These are phyloP conservation scores for Fusarium mangiferae DNA, from an alignment of 2,329 filamentous ascomycete genomes.

Conservation along the genomic window DNA sequence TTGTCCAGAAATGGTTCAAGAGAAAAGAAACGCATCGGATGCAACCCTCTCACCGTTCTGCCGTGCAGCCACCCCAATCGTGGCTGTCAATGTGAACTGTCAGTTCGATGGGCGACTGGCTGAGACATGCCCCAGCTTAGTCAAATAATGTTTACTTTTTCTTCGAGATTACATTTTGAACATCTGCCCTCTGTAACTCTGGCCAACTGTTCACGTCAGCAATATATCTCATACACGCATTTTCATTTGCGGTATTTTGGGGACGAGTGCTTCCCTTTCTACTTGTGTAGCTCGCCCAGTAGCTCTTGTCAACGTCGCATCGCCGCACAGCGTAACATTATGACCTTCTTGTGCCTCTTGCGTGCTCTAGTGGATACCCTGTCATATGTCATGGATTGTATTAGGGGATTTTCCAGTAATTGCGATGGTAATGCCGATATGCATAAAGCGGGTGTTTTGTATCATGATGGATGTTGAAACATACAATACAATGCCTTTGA, in stretches of 20 bases:
- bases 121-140: constrained; percentile 28
- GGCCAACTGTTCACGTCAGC: not conserved
- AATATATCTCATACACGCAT: not conserved
- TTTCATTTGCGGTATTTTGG: not conserved
- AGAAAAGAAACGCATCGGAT: constrained; percentile 19
- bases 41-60: constrained; percentile 29
- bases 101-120: constrained; percentile 2
- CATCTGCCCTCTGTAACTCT: not conserved
- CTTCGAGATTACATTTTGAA: not conserved
- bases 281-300: not conserved
- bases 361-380: constrained; percentile 27
- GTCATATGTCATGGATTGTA: not conserved
- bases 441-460: not conserved
- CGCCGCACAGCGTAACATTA: constrained; percentile 34
- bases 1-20: constrained; percentile 9
- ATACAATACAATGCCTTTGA: constrained; percentile 10
- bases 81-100: constrained; percentile 8
- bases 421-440: not conserved
- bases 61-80: constrained; percentile 22
- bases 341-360: constrained; percentile 27
- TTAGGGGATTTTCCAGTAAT: not conserved
- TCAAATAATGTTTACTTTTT: constrained; percentile 6
- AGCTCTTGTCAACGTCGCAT: constrained; percentile 17
- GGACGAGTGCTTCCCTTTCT: not conserved
- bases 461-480: constrained; percentile 5